Base-by-base conservation (phyloP, 2,329 filamentous ascomycete genomes). In the Beauveria varroae region DNA sequence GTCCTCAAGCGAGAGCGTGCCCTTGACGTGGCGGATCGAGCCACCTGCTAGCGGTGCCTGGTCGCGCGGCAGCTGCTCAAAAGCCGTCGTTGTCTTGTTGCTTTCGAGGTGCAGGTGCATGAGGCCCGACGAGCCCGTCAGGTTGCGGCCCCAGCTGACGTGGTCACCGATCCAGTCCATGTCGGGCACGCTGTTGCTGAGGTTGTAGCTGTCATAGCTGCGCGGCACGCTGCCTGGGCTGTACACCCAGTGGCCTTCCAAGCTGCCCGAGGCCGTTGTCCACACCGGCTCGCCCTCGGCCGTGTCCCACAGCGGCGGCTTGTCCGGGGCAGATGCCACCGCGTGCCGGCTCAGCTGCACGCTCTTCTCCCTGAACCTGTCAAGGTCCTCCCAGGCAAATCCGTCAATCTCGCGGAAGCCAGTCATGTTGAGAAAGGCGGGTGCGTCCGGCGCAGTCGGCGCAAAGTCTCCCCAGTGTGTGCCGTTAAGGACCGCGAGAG, bases 341-440 rank as follows among this genome's bases (percentile, higher is more conserved):
- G 80, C 81, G 67, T 82, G 79, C 57, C 75, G 78, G 65, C 81
- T 86, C 71, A 82, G 87, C 66, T 86, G 79, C 60, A 83, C 78
- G 60, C 86, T 89, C 65, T 83, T 82, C 63, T 86, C 76, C 70
- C 84, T 86, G 62, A 93, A 91, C 1, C 78, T 75, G 0, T 78
- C 78, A 24, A 97, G 77, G 62, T 91, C 80, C 40, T 87, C 82
- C 93, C 93, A 97, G 1, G 85, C 87, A 72, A 90, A 91, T 5
- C 83, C 85, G 74, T 96, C 89, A 22, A 86, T 81, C 52, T 85
- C 77, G 54, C 89, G 83, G 64, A 96, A 86, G 1, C 93, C 93
- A 2, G 90, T 90, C 57, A 96, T 77, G 67, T 91, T 91, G 63
- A 92, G 74, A 64, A 81, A 86, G 26, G 74, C 76, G 22, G 50